phyloP scores from a whole-genome alignment of 2,329 filamentous ascomycete species.

The Chaetomiaceae sp. region DNA sequence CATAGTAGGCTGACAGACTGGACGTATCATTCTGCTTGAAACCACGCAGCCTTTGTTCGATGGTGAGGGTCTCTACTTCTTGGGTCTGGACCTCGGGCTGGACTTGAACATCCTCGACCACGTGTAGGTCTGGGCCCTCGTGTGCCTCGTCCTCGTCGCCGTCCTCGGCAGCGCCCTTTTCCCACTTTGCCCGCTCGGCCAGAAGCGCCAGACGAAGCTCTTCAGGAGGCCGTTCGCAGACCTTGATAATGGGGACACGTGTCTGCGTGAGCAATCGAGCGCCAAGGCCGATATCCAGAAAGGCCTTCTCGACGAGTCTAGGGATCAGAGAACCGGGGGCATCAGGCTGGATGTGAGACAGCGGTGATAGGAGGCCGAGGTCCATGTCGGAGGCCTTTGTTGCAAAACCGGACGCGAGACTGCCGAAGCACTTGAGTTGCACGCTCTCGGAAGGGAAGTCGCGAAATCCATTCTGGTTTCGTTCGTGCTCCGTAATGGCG shows the following conservation, averaged over 20 bases:
- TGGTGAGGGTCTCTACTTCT: neutral
- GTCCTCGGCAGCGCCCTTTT: conserved; percentile 47
- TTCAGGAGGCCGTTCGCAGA: conserved; percentile 67
- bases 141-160: conserved; percentile 25
- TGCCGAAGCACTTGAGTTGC: conserved; percentile 75
- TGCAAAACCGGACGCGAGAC: conserved; percentile 78
- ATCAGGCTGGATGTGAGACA: conserved; percentile 51
- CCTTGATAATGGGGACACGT: conserved; percentile 80
- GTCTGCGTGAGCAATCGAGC: conserved; percentile 74
- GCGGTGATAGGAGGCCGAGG: conserved; percentile 67
- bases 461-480: conserved; percentile 33
- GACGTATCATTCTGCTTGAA: conserved; percentile 18
- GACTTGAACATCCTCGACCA: conserved; percentile 6
- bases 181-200: conserved; percentile 67
- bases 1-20: conserved; percentile 45
- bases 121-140: conserved; percentile 17
- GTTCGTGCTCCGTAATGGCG: conserved; percentile 52
- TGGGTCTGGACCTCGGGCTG: neutral
- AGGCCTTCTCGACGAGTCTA: conserved; percentile 67
- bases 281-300: conserved; percentile 68
- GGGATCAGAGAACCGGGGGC: conserved; percentile 60
- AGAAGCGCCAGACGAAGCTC: conserved; percentile 57
- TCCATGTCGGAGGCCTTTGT: conserved; percentile 90
- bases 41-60: conserved; percentile 11
- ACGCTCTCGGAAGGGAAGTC: conserved; percentile 54